Evolutionary conservation across 1,284 basidiomycete genomes (phyloP).

Genomic region (Ceratobasidium papillatum): DNA sequence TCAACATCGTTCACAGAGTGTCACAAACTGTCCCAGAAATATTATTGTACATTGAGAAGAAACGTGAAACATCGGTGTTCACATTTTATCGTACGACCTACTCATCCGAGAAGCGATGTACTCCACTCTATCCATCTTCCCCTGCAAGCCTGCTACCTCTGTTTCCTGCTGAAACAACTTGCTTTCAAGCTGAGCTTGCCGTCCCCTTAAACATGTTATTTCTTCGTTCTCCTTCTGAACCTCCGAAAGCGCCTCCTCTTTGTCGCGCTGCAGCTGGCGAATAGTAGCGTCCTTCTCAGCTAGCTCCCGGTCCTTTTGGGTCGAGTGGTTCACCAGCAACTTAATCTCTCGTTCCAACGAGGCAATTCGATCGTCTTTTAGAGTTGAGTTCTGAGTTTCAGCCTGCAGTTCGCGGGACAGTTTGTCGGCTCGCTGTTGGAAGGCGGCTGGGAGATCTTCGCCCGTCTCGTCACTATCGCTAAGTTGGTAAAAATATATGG

Average conservation of each 20-base stretch:
- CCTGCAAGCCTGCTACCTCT: slow-evolving; percentile 9
- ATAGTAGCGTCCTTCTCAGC: slow-evolving; percentile 7
- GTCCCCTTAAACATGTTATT: not conserved
- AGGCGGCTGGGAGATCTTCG: slow-evolving; percentile 7
- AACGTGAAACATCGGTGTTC: not conserved
- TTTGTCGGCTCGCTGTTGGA: not conserved
- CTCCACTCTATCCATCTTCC: slow-evolving; percentile 33
- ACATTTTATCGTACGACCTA: not conserved
- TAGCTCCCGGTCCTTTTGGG: not conserved
- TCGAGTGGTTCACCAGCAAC: not conserved
- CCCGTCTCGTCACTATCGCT: slow-evolving; percentile 9
- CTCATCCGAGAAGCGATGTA: slow-evolving; percentile 17
- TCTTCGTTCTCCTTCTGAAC: not conserved
- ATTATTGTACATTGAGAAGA: not conserved
- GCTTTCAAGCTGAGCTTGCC: slow-evolving; percentile 3
- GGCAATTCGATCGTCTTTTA: slow-evolving; percentile 1
- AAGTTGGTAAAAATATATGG: not conserved
- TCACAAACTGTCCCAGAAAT: too few relatives aligned
- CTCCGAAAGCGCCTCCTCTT: not conserved
- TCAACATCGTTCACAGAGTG: too few relatives aligned
- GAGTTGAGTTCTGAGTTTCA: not conserved
- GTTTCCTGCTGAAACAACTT: slow-evolving; percentile 15
- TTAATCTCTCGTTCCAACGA: not conserved
- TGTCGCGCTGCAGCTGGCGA: not conserved
- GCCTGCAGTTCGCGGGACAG: slow-evolving; percentile 1